Percentiles rank a stretch among this genome's conserved stretches.
Conservation (phyloP, 1,284 basidiomycete genomes). For the Mycena sp. region DNA sequence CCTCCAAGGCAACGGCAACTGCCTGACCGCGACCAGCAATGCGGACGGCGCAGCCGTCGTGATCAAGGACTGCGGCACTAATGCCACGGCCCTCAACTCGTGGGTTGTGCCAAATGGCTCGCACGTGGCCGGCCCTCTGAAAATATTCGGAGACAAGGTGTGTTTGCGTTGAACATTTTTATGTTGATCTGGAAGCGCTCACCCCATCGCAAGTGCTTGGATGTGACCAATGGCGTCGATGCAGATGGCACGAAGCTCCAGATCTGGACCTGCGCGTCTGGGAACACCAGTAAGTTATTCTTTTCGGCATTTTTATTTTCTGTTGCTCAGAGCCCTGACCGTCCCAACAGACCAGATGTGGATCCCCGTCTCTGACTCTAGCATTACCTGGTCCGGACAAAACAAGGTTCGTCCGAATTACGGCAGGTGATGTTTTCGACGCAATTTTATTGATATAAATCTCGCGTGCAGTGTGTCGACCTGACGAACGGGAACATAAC, state of each 20-base stretch:
- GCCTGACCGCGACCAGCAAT: conserved; percentile 20
- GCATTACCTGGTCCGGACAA: conserved; percentile 16
- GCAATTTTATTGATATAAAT: too few relatives aligned
- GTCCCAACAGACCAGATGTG: conserved; percentile 15
- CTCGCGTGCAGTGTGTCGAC: conserved; percentile 9
- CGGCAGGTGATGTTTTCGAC: too few relatives aligned
- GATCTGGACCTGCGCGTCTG: conserved; percentile 20
- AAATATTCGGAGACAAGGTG: conserved; percentile 23
- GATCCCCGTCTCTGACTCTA: background rate
- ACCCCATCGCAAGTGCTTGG: conserved; percentile 14
- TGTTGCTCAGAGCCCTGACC: too few relatives aligned
- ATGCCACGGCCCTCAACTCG: conserved; percentile 10
- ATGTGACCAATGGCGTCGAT: conserved; percentile 20
- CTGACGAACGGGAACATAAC: conserved; percentile 12
- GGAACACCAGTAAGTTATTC: conserved; percentile 14
- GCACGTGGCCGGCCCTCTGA: background rate
- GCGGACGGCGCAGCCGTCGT: conserved; percentile 20
- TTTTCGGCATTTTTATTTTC: background rate
- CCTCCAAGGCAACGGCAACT: background rate
- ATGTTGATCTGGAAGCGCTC: too few relatives aligned
- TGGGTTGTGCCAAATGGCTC: conserved; percentile 14
- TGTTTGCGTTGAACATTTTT: background rate
- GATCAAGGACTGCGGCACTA: conserved; percentile 7
- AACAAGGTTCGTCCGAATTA: conserved; percentile 10
- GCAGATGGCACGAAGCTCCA: conserved; percentile 17